phyloP scores from a whole-genome alignment of 306 rosid species.

The Abrus pulchellus region DNA sequence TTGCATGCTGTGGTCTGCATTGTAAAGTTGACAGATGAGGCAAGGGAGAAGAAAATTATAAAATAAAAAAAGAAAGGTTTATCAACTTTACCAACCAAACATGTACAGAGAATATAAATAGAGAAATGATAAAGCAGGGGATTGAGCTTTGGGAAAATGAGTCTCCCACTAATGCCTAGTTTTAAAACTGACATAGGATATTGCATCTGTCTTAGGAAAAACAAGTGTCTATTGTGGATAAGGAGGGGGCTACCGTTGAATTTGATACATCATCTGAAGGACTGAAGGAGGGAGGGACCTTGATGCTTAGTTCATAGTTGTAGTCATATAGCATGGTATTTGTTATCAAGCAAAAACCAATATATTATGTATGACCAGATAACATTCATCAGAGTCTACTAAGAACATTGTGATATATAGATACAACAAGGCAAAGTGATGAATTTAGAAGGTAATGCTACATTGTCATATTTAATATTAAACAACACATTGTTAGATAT shows the following conservation, averaged over 20 bases:
- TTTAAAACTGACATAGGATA: not conserved
- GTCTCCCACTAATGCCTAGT: not conserved
- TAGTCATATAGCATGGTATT: not conserved
- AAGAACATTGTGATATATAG: not conserved
- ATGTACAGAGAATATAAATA: constrained; percentile 12
- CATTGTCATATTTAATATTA: not conserved
- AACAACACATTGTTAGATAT: not conserved
- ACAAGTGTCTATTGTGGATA: not conserved
- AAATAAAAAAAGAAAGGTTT: not conserved
- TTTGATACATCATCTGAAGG: not conserved
- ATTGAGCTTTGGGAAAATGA: constrained; percentile 3
- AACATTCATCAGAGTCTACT: not conserved
- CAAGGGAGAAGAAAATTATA: not conserved
- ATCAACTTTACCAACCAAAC: constrained; percentile 12
- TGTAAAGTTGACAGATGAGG: constrained; percentile 10
- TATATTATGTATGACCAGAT: not conserved
- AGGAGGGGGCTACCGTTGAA: not conserved
- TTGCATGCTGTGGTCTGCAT: constrained; percentile 93
- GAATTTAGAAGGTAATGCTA: not conserved
- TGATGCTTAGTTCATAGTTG: not conserved
- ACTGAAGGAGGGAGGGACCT: not conserved
- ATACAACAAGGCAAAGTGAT: not conserved
- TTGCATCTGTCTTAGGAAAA: not conserved
- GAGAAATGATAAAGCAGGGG: constrained; percentile 15
- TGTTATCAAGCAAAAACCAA: constrained; percentile 15